Conservation (phyloP, 306 rosid species). For the Begonia loranthoides region DNA sequence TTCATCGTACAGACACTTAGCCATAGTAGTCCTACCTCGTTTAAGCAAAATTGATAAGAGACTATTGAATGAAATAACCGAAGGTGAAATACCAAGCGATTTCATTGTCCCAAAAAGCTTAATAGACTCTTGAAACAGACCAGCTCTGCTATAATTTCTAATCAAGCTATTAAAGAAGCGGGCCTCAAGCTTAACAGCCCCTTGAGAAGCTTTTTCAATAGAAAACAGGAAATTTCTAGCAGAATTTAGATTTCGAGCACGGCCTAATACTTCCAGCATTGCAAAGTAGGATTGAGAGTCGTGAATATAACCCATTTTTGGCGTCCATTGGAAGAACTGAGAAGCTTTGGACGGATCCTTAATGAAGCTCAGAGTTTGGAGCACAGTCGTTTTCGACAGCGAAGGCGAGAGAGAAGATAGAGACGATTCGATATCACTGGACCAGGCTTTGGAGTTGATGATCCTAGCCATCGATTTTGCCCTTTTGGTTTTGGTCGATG, state of each 20-base stretch:
- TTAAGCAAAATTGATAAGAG: conserved; percentile 45
- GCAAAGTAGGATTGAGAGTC: conserved; percentile 34
- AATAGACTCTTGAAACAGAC: conserved; percentile 60
- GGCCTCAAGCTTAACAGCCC: conserved; percentile 52
- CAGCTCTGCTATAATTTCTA: conserved; percentile 53
- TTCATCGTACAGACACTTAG: conserved; percentile 44
- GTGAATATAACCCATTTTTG: conserved; percentile 47
- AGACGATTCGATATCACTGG: conserved; percentile 24
- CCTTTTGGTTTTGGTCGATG: conserved; percentile 24
- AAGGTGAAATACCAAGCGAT: conserved; percentile 41
- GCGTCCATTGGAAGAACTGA: conserved; percentile 49
- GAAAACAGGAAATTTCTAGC: conserved; percentile 71
- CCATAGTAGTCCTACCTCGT: conserved; percentile 68
- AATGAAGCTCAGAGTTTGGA: conserved; percentile 45
- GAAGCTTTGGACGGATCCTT: conserved; percentile 37
- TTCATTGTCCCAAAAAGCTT: conserved; percentile 58
- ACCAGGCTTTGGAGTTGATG: conserved; percentile 44
- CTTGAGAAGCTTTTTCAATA: conserved; percentile 43
- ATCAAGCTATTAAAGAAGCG: conserved; percentile 64
- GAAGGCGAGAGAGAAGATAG: conserved; percentile 29
- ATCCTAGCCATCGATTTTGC: conserved; percentile 37
- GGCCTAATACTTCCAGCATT: conserved; percentile 50
- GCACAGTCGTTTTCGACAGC: conserved; percentile 47
- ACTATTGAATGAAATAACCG: conserved; percentile 47
- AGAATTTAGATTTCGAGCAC: conserved; percentile 37